These are phyloP conservation scores for Calonectria pteridis DNA, from an alignment of 2,329 filamentous ascomycete species.

Conservation along the genomic window DNA sequence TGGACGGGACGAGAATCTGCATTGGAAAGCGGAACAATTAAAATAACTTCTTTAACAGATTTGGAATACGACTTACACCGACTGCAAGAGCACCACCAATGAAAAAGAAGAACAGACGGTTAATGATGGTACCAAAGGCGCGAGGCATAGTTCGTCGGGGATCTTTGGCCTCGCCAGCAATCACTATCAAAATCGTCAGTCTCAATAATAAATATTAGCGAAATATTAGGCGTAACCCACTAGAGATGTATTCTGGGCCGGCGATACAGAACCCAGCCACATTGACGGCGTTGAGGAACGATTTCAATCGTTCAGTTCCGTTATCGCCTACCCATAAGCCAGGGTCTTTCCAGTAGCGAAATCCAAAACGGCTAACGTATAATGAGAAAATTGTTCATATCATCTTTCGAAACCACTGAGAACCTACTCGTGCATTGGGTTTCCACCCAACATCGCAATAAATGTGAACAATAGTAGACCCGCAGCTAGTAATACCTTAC, in stretches of 20 bases:
- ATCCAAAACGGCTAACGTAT: not conserved
- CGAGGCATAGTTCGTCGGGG: not conserved
- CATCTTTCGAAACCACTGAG: no score
- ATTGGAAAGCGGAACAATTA: not conserved
- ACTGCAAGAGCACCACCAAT: not conserved
- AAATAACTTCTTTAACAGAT: not conserved
- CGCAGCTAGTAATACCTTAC: not conserved
- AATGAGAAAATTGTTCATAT: not conserved
- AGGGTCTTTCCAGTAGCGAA: not conserved
- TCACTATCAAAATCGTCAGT: not conserved
- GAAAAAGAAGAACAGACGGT: not conserved
- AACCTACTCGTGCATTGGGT: not conserved
- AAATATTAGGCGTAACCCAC: not conserved
- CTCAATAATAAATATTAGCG: not conserved
- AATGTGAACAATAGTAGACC: not conserved
- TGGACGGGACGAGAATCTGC: not conserved
- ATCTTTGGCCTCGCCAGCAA: not conserved
- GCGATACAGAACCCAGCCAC: constrained; percentile 1
- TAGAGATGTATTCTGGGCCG: not conserved
- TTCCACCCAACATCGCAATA: not conserved
- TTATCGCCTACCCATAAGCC: not conserved
- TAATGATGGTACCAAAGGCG: not conserved
- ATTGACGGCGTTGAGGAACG: not conserved
- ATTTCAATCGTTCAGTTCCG: not conserved
- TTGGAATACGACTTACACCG: not conserved